Evolutionary conservation across 2,329 filamentous ascomycete genomes (phyloP), one percentile per base, ranked within the genome.

Genomic region (Neonectria punicea): DNA sequence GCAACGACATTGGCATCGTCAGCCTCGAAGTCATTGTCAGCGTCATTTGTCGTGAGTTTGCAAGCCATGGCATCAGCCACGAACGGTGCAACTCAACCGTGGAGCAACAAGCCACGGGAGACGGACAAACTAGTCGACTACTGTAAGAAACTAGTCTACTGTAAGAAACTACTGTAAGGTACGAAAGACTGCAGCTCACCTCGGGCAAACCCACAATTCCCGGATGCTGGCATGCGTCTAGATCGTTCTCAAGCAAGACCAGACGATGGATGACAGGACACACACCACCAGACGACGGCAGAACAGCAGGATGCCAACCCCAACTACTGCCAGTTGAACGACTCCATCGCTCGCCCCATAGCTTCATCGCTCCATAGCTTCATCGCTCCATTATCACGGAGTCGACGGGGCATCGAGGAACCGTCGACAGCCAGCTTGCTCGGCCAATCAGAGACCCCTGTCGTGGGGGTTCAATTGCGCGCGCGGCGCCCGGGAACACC

Each of bases 401-500:
- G 50, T 53, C 49, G 43, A 63, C 54, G 61, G 61, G 54, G 55
- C 56, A 58, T 43, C 32, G 36, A 43, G 50, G 49, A 58, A 54
- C 39, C 36, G 32, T 50, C 41, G 30, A 55, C 16, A 10, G 55
- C 14, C 9, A 6, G 36, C 20, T 18, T 36, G 25, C 43, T 59
- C 55, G 53, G 58, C 62, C 58, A 65, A 65, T 65, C 36, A 59
- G 43, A 10, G 20, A 18, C 16, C 61, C 36, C 25, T 54, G 61
- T 20, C 50, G 36, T 28, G 49, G 36, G 14, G 28, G 43, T 49
- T 47, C 53, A 58, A 54, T 25, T 43, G 57, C 57, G 62, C 39
- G 58, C 44, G 32, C 39, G 39, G 39, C 39, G 39, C 53, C 20
- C 50, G 44, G 50, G 44, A 65, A 70, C 66, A 73, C 71, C 72